phyloP scores from a whole-genome alignment of 345 rosid species.

The Triadica sebifera region DNA sequence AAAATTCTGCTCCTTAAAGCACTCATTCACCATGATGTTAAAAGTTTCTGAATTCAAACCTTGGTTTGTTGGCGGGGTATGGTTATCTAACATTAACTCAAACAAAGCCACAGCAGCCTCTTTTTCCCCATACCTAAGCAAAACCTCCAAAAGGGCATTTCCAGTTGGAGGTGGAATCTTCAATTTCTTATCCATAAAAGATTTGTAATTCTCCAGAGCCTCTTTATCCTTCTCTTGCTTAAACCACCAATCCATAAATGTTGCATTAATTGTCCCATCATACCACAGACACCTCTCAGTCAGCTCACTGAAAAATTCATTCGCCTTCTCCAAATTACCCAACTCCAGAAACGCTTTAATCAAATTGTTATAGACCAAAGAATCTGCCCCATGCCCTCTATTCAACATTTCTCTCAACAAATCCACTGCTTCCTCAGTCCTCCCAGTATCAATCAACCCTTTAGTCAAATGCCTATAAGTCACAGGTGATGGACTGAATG shows the following conservation, averaged over 20 bases:
- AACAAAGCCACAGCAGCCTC: conserved; percentile 69
- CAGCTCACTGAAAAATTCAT: conserved; percentile 85
- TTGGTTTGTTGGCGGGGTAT: conserved; percentile 72
- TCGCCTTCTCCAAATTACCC: conserved; percentile 79
- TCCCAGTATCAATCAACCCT: conserved; percentile 74
- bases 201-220: conserved; percentile 78
- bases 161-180: conserved; percentile 82
- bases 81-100: conserved; percentile 82
- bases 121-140: conserved; percentile 68
- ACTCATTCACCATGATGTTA: conserved; percentile 85
- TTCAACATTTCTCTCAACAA: conserved; percentile 81
- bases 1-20: conserved; percentile 70
- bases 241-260: conserved; percentile 96
- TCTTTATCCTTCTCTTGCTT: conserved; percentile 79
- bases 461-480: conserved; percentile 92
- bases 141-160: conserved; percentile 75
- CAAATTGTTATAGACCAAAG: conserved; percentile 74
- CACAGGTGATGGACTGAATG: conserved; percentile 75
- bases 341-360: conserved; percentile 68
- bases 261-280: conserved; percentile 82
- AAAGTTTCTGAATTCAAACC: conserved; percentile 86
- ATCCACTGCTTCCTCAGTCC: conserved; percentile 77
- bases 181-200: conserved; percentile 69
- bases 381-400: conserved; percentile 94
- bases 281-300: conserved; percentile 75